Evolutionary conservation across 805 yeast genomes (phyloP), one percentile per base, ranked within the genome.

Genomic region (Wickerhamiella vanderwaltii): DNA sequence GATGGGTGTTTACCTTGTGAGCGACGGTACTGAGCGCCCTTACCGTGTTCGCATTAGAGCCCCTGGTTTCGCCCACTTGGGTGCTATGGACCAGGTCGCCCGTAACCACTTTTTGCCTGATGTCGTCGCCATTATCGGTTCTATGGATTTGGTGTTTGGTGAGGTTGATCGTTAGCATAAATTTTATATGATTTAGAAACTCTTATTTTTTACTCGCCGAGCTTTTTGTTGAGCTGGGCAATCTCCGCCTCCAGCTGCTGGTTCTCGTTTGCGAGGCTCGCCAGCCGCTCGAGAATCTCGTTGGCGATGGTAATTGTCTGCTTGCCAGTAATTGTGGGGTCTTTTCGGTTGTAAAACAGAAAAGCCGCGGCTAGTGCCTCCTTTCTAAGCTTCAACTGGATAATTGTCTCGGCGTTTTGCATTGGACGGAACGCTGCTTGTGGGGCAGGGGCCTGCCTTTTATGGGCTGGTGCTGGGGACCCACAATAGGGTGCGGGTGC

Each of bases 141-240:
- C 94, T 46, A 83, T 84, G 94, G 94, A 84, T 68, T 73, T 84
- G 63, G 94, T 84, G 61, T 84, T 84, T 59, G 94, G 94, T 57
- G 94, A 84, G 65, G 94, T 84, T 54, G 94, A 84, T 67, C 86
- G 94, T 67, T 83, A 68, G 59, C 20, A 19, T 23, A 33, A 33
- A 19, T 17, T 26, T 9, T 31, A 23, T 35, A 28, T n/a, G 13
- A 28, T 26, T 24, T 20, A 7, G 29, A 31, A 20, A 7, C 26
- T 23, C 11, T 23, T 23, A 23, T 23, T 23, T 7, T 23, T 7
- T 23, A 23, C 9, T 22, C 19, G 7, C n/a, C 9, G 7, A 29
- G 17, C n/a, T 6, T 16, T 15, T 16, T 13, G n/a, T 31, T 31
- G 28, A 33, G 36, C 28, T 22, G 18, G n/a, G n/a, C n/a, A n/a